Percentiles rank a stretch among this genome's conserved stretches.
phyloP scores from a whole-genome alignment of 2,329 filamentous ascomycete species.

The Teratosphaeria zuluensis region DNA sequence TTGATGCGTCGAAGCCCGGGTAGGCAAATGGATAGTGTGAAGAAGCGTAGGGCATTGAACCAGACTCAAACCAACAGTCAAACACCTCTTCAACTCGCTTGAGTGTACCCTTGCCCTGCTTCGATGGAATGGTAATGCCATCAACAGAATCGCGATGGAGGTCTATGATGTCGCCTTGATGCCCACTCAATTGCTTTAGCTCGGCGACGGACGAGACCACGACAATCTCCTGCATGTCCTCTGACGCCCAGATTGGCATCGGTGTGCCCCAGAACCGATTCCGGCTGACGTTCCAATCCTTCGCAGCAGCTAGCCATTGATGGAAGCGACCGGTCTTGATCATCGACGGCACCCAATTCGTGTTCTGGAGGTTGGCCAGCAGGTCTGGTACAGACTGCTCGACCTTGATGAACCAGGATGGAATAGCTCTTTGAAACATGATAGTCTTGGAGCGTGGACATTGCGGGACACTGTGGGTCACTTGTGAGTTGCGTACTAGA shows the following conservation, averaged over 20 bases:
- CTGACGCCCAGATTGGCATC: slow-evolving; percentile 83
- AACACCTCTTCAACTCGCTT: slow-evolving; percentile 80
- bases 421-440: slow-evolving; percentile 83
- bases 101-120: slow-evolving; percentile 74
- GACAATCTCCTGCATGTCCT: slow-evolving; percentile 76
- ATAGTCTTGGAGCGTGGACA: slow-evolving; percentile 93
- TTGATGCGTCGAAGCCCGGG: slow-evolving; percentile 42
- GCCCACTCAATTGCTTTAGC: slow-evolving; percentile 78
- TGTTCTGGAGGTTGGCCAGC: slow-evolving; percentile 79
- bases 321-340: slow-evolving; percentile 88
- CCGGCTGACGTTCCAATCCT: slow-evolving; percentile 90
- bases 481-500: slow-evolving; percentile 73
- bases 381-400: slow-evolving; percentile 74
- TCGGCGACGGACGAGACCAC: slow-evolving; percentile 80
- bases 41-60: slow-evolving; percentile 88
- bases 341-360: slow-evolving; percentile 83
- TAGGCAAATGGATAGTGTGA: slow-evolving; percentile 91
- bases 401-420: slow-evolving; percentile 91
- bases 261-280: slow-evolving; percentile 96
- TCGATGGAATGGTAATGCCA: slow-evolving; percentile 85
- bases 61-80: slow-evolving; percentile 95
- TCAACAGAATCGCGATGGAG: slow-evolving; percentile 91
- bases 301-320: slow-evolving; percentile 83
- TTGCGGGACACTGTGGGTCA: slow-evolving; percentile 87
- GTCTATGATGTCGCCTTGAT: slow-evolving; percentile 70